Conservation (phyloP, 179 eudicot genomes). For the Carnegiea gigantea region DNA sequence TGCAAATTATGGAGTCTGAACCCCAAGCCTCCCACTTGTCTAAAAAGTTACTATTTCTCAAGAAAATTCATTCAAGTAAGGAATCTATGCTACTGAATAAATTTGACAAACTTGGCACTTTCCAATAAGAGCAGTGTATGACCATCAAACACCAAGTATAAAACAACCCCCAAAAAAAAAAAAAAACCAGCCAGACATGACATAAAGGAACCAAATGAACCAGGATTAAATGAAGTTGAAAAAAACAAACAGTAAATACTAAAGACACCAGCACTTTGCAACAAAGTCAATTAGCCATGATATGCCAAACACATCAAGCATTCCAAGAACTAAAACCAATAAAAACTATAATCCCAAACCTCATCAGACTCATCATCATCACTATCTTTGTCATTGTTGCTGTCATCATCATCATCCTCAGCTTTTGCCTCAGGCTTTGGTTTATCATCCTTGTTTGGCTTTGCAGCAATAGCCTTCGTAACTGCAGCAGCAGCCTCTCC, state of each 20-base stretch:
- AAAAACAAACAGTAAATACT: too few relatives aligned
- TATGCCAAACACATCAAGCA: neutral
- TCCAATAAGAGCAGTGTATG: neutral
- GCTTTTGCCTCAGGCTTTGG: constrained; percentile 14
- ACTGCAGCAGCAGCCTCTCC: constrained; percentile 19
- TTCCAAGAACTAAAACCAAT: neutral
- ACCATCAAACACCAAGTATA: neutral
- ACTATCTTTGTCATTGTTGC: constrained; percentile 22
- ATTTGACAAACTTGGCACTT: too few relatives aligned
- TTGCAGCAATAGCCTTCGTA: constrained; percentile 14
- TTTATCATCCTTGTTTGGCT: constrained; percentile 24
- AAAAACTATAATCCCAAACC: constrained; percentile 9
- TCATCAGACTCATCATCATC: constrained; percentile 32
- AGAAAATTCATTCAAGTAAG: too few relatives aligned
- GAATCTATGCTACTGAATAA: too few relatives aligned
- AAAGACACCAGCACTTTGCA: neutral
- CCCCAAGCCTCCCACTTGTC: too few relatives aligned
- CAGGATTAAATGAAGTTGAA: neutral
- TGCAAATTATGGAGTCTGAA: too few relatives aligned
- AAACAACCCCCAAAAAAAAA: neutral
- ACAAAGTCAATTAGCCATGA: neutral
- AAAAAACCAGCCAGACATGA: too few relatives aligned
- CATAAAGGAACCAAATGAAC: neutral
- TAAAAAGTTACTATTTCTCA: too few relatives aligned
- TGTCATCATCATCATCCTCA: constrained; percentile 24